Evolutionary conservation across 2,329 filamentous ascomycete species (phyloP).

Genomic region (Sordariomycetes sp.): DNA sequence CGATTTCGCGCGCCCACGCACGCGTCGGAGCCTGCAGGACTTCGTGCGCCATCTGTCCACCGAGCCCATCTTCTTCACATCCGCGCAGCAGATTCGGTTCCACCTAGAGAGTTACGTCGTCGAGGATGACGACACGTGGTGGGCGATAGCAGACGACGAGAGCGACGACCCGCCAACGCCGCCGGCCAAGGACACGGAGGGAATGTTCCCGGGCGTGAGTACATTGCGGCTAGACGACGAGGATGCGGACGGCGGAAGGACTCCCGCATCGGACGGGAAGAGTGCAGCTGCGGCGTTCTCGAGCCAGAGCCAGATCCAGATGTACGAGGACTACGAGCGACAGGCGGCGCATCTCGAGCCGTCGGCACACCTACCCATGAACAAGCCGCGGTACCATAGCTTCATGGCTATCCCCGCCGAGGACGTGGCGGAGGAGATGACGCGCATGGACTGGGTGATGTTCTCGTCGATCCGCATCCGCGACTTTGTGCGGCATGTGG

Average conservation of each 20-base stretch:
- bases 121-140: conserved; percentile 86
- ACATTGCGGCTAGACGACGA: conserved; percentile 38
- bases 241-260: not conserved
- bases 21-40: conserved; percentile 58
- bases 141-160: conserved; percentile 70
- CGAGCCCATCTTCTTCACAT: conserved; percentile 73
- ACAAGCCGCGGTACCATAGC: conserved; percentile 79
- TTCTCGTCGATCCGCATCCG: conserved; percentile 90
- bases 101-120: conserved; percentile 61
- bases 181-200: conserved; percentile 20
- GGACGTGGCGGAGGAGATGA: conserved; percentile 81
- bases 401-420: conserved; percentile 84
- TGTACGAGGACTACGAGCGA: conserved; percentile 69
- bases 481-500: conserved; percentile 87
- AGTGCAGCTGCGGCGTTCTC: conserved; percentile 3
- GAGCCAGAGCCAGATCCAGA: conserved; percentile 37
- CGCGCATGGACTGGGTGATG: conserved; percentile 96
- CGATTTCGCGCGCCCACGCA: conserved; percentile 75
- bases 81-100: conserved; percentile 75
- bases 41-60: conserved; percentile 68
- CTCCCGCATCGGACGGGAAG: not conserved
- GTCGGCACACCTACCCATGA: conserved; percentile 56
- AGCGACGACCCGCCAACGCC: conserved; percentile 7
- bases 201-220: conserved; percentile 28
- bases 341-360: conserved; percentile 66